Conservation (phyloP, 768 basidiomycete species). For the Amanita phalloides region DNA sequence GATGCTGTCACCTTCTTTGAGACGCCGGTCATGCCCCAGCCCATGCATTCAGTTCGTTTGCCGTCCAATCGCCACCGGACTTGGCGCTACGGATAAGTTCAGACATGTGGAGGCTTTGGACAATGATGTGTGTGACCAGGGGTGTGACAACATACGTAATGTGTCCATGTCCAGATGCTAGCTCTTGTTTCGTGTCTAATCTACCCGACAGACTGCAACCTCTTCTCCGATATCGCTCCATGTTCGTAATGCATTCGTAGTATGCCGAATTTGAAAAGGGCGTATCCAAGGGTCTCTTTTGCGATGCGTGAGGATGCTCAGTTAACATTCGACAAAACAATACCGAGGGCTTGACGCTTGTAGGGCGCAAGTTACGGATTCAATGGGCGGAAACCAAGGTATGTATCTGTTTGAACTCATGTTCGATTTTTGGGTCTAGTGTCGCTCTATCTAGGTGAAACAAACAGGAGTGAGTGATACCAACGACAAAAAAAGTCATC, state of each 20-base stretch:
- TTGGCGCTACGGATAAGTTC: neutral
- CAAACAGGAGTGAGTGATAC: slow-evolving; percentile 19
- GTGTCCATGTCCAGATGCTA: too few species aligned
- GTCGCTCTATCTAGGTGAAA: slow-evolving; percentile 18
- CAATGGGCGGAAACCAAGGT: slow-evolving; percentile 81
- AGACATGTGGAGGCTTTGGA: too few species aligned
- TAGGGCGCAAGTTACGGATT: slow-evolving; percentile 60
- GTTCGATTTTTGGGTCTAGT: neutral
- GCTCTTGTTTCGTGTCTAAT: slow-evolving; percentile 88
- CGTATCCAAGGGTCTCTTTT: slow-evolving; percentile 87
- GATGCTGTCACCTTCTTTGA: slow-evolving; percentile 16
- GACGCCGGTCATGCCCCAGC: slow-evolving; percentile 10
- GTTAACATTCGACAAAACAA: slow-evolving; percentile 49
- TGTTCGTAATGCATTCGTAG: slow-evolving; percentile 88
- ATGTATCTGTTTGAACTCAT: slow-evolving; percentile 7
- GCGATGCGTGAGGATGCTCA: slow-evolving; percentile 85
- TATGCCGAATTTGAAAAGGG: slow-evolving; percentile 63
- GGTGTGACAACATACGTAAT: too few species aligned
- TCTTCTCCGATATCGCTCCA: slow-evolving; percentile 96
- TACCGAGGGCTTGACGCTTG: slow-evolving; percentile 53
- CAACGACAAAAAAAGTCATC: slow-evolving; percentile 22
- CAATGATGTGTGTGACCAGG: too few species aligned
- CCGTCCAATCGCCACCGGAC: neutral
- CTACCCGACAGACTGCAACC: slow-evolving; percentile 79
- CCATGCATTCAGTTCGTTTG: slow-evolving; percentile 4